phyloP scores from a whole-genome alignment of 768 basidiomycete genomes.

The Collybia nuda region DNA sequence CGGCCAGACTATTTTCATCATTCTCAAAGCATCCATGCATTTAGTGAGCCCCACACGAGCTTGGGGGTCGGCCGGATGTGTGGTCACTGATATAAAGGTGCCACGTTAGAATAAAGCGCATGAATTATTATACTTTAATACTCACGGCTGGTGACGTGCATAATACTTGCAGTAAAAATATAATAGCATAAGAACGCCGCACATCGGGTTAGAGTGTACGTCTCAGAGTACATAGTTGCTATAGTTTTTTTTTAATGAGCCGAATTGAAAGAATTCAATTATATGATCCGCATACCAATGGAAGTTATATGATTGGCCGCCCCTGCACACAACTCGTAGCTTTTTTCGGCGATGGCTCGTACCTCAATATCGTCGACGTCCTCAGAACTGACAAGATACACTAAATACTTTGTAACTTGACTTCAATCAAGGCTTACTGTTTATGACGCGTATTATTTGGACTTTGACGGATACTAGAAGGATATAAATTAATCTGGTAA shows the following conservation, averaged over 20 bases:
- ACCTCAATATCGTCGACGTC: conserved; percentile 51
- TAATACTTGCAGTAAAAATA: conserved; percentile 76
- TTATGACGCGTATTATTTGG: conserved; percentile 33
- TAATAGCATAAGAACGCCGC: conserved; percentile 78
- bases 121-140: conserved; percentile 13
- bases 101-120: background rate
- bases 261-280: background rate
- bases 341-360: conserved; percentile 55
- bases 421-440: conserved; percentile 26
- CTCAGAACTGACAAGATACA: conserved; percentile 25
- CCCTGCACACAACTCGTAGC: conserved; percentile 70
- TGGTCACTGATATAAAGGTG: conserved; percentile 44
- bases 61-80: conserved; percentile 68
- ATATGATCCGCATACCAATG: conserved; percentile 47
- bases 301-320: conserved; percentile 81
- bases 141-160: conserved; percentile 75
- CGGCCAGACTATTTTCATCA: conserved; percentile 75
- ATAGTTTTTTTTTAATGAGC: conserved; percentile 2
- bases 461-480: conserved; percentile 37
- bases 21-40: conserved; percentile 65
- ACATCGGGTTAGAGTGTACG: conserved; percentile 58
- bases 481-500: background rate
- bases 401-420: conserved; percentile 7
- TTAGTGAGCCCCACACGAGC: conserved; percentile 60
- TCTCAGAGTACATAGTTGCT: conserved; percentile 63